Evolutionary conservation across 768 basidiomycete species (phyloP), one percentile per base, ranked within the genome.

Genomic region (Mycena galopus): DNA sequence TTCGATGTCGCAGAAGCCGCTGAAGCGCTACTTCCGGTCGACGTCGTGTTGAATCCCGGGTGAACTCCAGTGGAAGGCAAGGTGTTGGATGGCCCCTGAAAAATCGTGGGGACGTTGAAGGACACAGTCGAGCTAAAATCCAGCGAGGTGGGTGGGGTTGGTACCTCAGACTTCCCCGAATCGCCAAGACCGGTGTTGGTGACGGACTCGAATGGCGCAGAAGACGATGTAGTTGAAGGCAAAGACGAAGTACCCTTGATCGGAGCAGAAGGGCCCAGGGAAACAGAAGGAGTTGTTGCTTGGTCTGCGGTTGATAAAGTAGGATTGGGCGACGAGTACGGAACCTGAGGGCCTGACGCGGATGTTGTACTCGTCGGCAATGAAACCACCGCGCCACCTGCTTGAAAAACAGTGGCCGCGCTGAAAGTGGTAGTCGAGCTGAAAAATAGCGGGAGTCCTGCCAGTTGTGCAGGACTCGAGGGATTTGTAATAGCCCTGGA

Each of bases 1-100:
- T 25, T 27, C 11, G 68, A 35, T n/a, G 69, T 60, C 4, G 69
- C 44, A 17, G 39, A 51, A 17, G 16, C 44, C 5, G 68, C 44
- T 16, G 35, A 12, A 17, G 23, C 35, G 29, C 44, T 65, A 11
- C 44, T 37, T 65, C 63, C 63, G 8, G 29, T 25, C 14, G 47
- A 16, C 21, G 56, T 56, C 9, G 39, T 51, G n/a, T 51, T 56
- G 12, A 9, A 14, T 33, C 3, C 27, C n/a, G 69, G 56, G 16
- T 29, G 21, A 23, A n/a, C 29, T 27, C 25, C 32, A 25, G 33
- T 59, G 47, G 65, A 32, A 17, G 55, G 59, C 19, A 59, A 10
- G 11, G 63, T 53, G 57, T 27, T 32, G 2, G 62, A 71, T 12
- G 69, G 69, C 0, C 30, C 56, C 16, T 25, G 55, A 44, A 12